Evolutionary conservation across 768 basidiomycete genomes (phyloP), one percentile per base, ranked within the genome.

Genomic region (Leccinum longicurvipes): DNA sequence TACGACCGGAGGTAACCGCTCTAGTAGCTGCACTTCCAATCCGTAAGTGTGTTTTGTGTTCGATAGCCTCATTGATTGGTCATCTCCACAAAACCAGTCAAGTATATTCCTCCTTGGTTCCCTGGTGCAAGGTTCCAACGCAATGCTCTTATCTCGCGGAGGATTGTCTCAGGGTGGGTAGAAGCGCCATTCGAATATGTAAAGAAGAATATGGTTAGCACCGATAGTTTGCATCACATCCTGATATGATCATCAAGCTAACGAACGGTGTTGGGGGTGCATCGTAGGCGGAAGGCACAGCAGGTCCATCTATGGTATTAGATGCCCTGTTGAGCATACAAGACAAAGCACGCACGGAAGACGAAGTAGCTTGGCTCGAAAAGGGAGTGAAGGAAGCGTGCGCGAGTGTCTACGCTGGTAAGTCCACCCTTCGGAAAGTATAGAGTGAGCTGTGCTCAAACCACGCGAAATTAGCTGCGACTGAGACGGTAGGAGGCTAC

Each of bases 181-280:
- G 61, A 70, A 0, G 50, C 49, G 21, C 67, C 66, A 8, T 68
- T 68, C 17, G 53, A 70, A 45, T 39, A 65, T 41, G 66, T 65
- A 3, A 70, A 60, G 41, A 58, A 47, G 45, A 56, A 15, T 8
- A 56, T 68, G 63, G 67, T 63, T 7, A 49, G 65, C 56, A 4
- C 29, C 24, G 14, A 41, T 21, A 9, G 8, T 61, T 14, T 46
- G 7, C 24, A 4, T 6, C 21, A 15, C 21, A 14, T 46, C 6
- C 10, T 25, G 15, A 28, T 34, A 31, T 14, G 23, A 47, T 52
- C 4, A 6, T 51, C 36, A 39, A 17, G 28, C 31, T 60, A 10
- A 60, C 21, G 9, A 19, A 21, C 14, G 4, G 23, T n/a, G 23
- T 49, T 15, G 15, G 29, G 47, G 44, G 31, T 21, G 23, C 44